phyloP scores from a whole-genome alignment of 331 rosid species.

The Dryas integrifolia region DNA sequence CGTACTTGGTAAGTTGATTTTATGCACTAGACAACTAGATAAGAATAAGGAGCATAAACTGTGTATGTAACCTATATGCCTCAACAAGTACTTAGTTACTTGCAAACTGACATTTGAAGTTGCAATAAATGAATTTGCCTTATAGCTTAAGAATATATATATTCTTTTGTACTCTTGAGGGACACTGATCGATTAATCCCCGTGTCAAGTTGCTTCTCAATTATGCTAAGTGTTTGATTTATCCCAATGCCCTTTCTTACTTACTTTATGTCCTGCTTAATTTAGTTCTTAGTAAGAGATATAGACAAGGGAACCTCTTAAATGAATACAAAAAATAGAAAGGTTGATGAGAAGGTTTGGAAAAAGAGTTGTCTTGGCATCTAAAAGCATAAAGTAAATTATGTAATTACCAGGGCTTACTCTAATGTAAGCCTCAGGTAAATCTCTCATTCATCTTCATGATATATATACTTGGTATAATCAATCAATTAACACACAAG shows the following conservation, averaged over 20 bases:
- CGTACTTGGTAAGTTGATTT: background rate
- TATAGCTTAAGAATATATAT: background rate
- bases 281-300: background rate
- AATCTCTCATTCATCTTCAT: slow-evolving; percentile 1
- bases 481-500: background rate
- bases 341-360: background rate
- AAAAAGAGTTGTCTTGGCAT: background rate
- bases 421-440: too few relatives aligned
- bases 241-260: background rate
- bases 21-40: background rate
- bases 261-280: background rate
- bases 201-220: background rate
- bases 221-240: background rate
- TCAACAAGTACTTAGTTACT: background rate
- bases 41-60: background rate
- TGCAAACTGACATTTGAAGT: too few relatives aligned
- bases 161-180: background rate
- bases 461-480: background rate
- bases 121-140: too few relatives aligned
- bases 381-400: background rate
- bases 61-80: background rate
- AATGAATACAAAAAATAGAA: too few relatives aligned
- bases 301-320: too few relatives aligned
- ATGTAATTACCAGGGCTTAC: background rate
- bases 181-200: background rate